These are phyloP conservation scores for Coniochaeta ligniaria DNA, from an alignment of 2,329 filamentous ascomycete species.

Conservation along the genomic window DNA sequence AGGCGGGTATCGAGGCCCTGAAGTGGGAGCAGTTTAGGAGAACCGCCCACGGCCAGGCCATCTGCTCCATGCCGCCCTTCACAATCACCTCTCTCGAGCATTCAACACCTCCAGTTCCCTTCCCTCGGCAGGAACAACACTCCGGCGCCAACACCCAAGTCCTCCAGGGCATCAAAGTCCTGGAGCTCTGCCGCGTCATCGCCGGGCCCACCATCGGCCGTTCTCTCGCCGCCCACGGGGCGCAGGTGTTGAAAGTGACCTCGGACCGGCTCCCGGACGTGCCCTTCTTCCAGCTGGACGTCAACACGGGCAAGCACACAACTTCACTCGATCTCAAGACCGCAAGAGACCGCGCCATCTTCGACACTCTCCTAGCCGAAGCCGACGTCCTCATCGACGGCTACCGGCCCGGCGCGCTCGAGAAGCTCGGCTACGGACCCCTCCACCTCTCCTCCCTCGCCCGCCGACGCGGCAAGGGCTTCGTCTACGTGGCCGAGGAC, in stretches of 20 bases:
- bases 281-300: conserved; percentile 65
- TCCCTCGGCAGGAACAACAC: conserved; percentile 20
- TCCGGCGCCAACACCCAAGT: conserved; percentile 19
- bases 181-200: conserved; percentile 70
- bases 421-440: conserved; percentile 56
- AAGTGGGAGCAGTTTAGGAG: conserved; percentile 52
- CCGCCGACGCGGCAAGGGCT: conserved; percentile 48
- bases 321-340: conserved; percentile 56
- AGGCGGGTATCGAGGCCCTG: conserved; percentile 53
- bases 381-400: conserved; percentile 61
- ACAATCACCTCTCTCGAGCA: conserved; percentile 27
- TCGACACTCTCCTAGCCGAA: conserved; percentile 52
- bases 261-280: conserved; percentile 62
- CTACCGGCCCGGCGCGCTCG: conserved; percentile 60
- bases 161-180: conserved; percentile 59
- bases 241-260: conserved; percentile 66
- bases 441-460: conserved; percentile 45
- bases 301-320: conserved; percentile 65
- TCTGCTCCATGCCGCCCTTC: conserved; percentile 35
- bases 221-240: conserved; percentile 68
- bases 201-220: conserved; percentile 67
- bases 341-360: conserved; percentile 40
- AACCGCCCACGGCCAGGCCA: conserved; percentile 43
- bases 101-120: conserved; percentile 16
- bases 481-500: conserved; percentile 64